Percentiles rank a stretch among this genome's conserved stretches.
Evolutionary conservation across 139 green algal genomes (phyloP).

Genomic region (Coelastrella sp.): DNA sequence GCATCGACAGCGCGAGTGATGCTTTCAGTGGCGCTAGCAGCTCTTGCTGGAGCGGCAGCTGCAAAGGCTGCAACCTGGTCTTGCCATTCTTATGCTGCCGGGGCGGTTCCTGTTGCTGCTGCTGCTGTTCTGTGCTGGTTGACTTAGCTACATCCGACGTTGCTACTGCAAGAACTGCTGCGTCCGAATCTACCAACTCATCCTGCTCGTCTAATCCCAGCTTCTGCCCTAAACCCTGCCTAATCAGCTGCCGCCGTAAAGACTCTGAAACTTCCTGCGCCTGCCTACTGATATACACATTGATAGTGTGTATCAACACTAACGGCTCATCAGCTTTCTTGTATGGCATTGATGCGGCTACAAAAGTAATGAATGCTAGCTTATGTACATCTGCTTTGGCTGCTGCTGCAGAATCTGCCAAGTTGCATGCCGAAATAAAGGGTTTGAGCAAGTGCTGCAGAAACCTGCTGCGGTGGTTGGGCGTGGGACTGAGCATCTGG

Average conservation of each 20-base stretch:
- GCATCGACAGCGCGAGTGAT: conserved; percentile 67
- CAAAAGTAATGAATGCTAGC: conserved; percentile 66
- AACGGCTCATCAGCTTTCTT: conserved; percentile 79
- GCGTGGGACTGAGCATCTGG: not conserved
- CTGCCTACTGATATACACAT: conserved; percentile 65
- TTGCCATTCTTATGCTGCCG: not conserved
- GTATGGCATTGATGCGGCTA: conserved; percentile 74
- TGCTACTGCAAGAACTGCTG: conserved; percentile 1
- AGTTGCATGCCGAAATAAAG: conserved; percentile 59
- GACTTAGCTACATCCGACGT: not conserved
- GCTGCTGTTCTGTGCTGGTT: not conserved
- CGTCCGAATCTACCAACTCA: not conserved
- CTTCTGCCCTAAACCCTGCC: not conserved
- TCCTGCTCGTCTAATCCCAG: conserved; percentile 13
- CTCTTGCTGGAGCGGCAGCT: not conserved
- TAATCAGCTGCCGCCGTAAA: conserved; percentile 41
- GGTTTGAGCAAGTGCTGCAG: conserved; percentile 61
- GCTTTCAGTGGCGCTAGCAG: conserved; percentile 60
- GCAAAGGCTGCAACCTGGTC: not conserved
- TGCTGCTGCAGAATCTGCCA: conserved; percentile 21
- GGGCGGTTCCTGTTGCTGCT: not conserved
- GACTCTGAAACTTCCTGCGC: conserved; percentile 40
- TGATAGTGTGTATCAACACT: conserved; percentile 68
- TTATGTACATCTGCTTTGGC: conserved; percentile 47
- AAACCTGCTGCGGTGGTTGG: conserved; percentile 47